These are phyloP conservation scores for Evernia prunastri DNA, from an alignment of 495 filamentous ascomycete species.

Conservation along the genomic window DNA sequence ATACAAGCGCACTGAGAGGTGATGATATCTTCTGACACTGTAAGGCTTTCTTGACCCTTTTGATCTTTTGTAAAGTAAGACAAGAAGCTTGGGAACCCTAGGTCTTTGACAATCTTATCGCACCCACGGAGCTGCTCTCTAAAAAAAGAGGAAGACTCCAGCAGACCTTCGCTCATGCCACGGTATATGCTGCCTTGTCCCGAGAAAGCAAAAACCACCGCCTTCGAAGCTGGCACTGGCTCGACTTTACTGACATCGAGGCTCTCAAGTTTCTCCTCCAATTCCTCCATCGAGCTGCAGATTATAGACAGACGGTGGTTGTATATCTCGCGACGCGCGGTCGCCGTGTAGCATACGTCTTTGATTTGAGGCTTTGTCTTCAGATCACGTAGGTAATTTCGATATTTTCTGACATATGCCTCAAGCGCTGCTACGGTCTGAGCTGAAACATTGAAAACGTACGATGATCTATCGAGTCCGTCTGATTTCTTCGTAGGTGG, in stretches of 20 bases:
- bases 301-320: conserved; percentile 13
- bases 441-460: conserved; percentile 19
- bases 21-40: too few species aligned
- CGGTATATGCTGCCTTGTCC: conserved; percentile 21
- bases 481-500: not conserved
- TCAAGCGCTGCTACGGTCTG: conserved; percentile 17
- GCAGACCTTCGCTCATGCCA: conserved; percentile 21
- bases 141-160: conserved; percentile 19
- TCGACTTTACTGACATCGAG: not conserved
- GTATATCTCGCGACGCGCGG: conserved; percentile 21
- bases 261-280: not conserved
- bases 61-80: not conserved
- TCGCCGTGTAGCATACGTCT: conserved; percentile 25
- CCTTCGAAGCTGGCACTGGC: not conserved
- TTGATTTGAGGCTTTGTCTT: not conserved
- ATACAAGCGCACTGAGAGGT: not conserved
- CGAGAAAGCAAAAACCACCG: conserved; percentile 24
- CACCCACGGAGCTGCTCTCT: conserved; percentile 13
- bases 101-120: conserved; percentile 7
- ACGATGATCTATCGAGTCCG: not conserved
- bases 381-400: conserved; percentile 1
- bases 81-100: conserved; percentile 8
- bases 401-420: conserved; percentile 1
- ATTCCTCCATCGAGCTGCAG: conserved; percentile 9
- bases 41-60: not conserved